Percentiles rank a stretch among this genome's conserved stretches.
Evolutionary conservation across 164 flowering plant species (phyloP).

Genomic region (Euptelea pleiosperma): DNA sequence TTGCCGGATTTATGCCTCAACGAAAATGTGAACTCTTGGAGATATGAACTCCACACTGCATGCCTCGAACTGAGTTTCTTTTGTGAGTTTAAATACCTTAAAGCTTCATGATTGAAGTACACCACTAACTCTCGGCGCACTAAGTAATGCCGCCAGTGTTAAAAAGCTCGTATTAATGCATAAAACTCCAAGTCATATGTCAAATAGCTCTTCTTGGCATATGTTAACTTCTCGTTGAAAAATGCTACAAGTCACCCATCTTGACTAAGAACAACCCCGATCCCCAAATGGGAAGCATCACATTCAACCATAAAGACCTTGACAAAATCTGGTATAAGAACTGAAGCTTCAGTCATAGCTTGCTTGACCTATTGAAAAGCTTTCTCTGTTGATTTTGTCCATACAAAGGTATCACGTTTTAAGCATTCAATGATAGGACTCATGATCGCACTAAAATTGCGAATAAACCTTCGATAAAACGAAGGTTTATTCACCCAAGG

Average conservation of each 20-base stretch:
- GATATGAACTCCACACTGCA: not conserved
- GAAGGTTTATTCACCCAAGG: not conserved
- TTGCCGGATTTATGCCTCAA: conserved; percentile 1
- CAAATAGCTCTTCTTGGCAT: not conserved
- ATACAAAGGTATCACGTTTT: too few species aligned
- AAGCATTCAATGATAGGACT: conserved; percentile 2
- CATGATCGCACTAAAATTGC: conserved; percentile 5
- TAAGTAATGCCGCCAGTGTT: not conserved
- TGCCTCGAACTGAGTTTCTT: not conserved
- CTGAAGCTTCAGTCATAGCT: not conserved
- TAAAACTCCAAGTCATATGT: conserved; percentile 5
- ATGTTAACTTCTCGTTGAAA: conserved; percentile 7
- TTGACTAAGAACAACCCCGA: not conserved
- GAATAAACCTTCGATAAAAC: not conserved
- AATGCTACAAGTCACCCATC: not conserved
- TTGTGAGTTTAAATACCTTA: not conserved
- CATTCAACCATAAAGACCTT: conserved; percentile 1
- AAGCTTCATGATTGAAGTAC: not conserved
- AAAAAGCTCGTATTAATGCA: not conserved
- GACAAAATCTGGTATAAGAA: not conserved
- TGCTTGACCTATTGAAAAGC: not conserved
- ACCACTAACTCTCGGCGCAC: not conserved
- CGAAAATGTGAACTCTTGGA: conserved; percentile 3
- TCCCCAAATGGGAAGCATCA: conserved; percentile 1
- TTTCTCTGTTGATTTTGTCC: not conserved